Conservation (phyloP, 495 filamentous ascomycete species). For the Penicillium alfredii region DNA sequence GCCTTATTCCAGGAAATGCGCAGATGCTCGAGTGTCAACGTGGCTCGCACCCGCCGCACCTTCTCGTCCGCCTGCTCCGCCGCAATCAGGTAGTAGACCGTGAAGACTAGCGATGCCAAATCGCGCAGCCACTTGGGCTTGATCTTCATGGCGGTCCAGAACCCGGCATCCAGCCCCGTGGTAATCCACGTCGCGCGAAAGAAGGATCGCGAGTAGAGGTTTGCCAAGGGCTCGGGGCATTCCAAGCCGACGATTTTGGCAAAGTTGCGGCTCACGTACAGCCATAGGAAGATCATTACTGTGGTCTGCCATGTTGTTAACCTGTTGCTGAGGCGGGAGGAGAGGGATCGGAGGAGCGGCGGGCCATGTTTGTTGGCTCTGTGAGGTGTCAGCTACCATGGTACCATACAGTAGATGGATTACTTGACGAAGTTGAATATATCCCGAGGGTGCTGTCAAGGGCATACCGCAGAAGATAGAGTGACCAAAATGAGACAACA, state of each 20-base stretch:
- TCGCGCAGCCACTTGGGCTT: slow-evolving; percentile 76
- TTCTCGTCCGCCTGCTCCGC: slow-evolving; percentile 96
- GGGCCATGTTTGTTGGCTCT: slow-evolving; percentile 89
- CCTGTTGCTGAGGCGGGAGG: slow-evolving; percentile 56
- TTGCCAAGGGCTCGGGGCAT: slow-evolving; percentile 86
- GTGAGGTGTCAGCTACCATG: background rate
- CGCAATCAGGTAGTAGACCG: slow-evolving; percentile 81
- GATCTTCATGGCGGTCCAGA: slow-evolving; percentile 97
- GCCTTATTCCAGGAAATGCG: slow-evolving; percentile 94
- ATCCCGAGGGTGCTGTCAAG: background rate
- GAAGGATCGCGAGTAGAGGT: slow-evolving; percentile 90
- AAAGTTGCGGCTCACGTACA: slow-evolving; percentile 89
- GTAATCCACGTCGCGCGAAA: slow-evolving; percentile 97
- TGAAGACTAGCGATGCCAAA: slow-evolving; percentile 73
- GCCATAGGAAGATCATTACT: slow-evolving; percentile 80
- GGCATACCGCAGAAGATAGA: slow-evolving; percentile 67
- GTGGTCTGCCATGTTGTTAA: slow-evolving; percentile 87
- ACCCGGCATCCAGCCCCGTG: slow-evolving; percentile 90
- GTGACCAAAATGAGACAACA: slow-evolving; percentile 85
- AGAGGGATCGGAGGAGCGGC: slow-evolving; percentile 65
- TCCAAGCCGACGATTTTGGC: slow-evolving; percentile 87
- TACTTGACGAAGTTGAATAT: too few relatives aligned
- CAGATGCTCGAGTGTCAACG: slow-evolving; percentile 84
- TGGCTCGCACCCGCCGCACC: slow-evolving; percentile 81
- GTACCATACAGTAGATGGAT: too few relatives aligned